Evolutionary conservation across 2,329 filamentous ascomycete genomes (phyloP).

Genomic region (Fusarium transvaalense): DNA sequence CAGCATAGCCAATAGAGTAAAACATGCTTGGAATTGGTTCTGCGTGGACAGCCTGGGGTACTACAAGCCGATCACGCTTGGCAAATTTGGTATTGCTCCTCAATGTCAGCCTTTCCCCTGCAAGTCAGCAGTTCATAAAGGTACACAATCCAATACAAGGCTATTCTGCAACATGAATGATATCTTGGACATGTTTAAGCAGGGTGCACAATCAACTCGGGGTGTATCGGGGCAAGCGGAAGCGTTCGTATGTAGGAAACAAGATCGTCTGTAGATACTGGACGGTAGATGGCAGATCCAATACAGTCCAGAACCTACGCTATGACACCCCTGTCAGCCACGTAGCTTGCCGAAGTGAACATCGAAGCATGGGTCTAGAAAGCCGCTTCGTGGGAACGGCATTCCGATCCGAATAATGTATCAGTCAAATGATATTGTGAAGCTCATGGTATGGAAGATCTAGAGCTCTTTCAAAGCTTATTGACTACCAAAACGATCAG

Average conservation of each 20-base stretch:
- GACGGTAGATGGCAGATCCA: neutral
- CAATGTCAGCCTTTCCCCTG: neutral
- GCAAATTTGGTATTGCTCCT: neutral
- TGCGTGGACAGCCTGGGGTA: constrained; percentile 12
- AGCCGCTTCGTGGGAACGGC: neutral
- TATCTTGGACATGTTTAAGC: neutral
- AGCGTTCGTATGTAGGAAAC: neutral
- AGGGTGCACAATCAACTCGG: neutral
- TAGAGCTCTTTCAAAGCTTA: neutral
- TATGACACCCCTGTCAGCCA: constrained; percentile 15
- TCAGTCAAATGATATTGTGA: neutral
- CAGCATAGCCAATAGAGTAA: constrained; percentile 4
- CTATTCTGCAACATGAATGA: neutral
- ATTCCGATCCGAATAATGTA: neutral
- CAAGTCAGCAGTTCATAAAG: neutral
- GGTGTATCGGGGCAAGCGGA: neutral
- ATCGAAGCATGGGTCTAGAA: constrained; percentile 1
- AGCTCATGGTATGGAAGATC: neutral
- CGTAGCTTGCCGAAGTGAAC: neutral
- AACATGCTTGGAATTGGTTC: constrained; percentile 4
- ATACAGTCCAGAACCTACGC: neutral
- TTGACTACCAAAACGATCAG: neutral
- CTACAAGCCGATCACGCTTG: constrained; percentile 11
- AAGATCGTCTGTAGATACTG: neutral
- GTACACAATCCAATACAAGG: neutral